These are phyloP conservation scores for Eucalyptus cloeziana DNA, from an alignment of 345 rosid genomes.

Conservation along the genomic window DNA sequence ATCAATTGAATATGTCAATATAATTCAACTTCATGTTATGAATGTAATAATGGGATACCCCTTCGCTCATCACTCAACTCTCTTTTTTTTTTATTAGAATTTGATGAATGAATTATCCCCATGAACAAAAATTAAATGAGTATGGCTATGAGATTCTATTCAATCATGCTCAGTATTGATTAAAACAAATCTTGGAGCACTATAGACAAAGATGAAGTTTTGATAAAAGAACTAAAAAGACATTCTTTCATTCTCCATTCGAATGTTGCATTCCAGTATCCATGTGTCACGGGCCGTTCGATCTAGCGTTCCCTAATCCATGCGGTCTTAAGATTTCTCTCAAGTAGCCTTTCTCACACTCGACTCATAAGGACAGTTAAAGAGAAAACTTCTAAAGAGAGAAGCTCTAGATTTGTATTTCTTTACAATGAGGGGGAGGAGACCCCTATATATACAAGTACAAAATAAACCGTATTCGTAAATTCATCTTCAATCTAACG, in stretches of 20 bases:
- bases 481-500: too few species aligned
- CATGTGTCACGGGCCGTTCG: background rate
- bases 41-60: background rate
- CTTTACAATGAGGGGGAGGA: too few species aligned
- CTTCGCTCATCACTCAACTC: background rate
- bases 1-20: background rate
- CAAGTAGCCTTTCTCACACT: too few species aligned
- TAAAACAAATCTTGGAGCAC: background rate
- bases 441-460: too few species aligned
- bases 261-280: background rate
- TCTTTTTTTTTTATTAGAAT: background rate
- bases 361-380: too few species aligned
- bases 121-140: background rate
- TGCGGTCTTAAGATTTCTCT: too few species aligned
- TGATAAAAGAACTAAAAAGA: background rate
- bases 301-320: too few species aligned
- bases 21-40: background rate
- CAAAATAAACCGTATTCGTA: too few species aligned
- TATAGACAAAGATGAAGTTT: background rate
- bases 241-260: background rate
- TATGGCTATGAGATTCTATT: background rate
- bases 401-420: too few species aligned
- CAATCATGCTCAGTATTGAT: background rate
- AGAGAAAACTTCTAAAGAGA: too few species aligned
- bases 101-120: too few species aligned